Evolutionary conservation across 805 yeast species (phyloP).

Genomic region (Aciculoconidium aculeatum): DNA sequence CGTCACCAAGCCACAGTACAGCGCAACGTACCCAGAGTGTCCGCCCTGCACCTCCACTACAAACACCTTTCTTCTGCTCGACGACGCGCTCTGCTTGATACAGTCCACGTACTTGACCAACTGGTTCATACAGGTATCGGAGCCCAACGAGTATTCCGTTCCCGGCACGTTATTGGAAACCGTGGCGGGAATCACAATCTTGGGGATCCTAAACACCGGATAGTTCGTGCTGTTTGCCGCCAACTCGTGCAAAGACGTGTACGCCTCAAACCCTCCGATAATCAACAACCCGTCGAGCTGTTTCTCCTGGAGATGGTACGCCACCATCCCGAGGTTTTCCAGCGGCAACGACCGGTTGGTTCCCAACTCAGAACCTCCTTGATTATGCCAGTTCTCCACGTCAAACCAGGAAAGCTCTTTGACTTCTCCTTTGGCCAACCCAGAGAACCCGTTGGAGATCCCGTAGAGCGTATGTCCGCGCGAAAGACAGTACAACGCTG

Average conservation of each 20-base stretch:
- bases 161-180: conserved; percentile 80
- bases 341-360: conserved; percentile 69
- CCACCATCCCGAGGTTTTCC: conserved; percentile 65
- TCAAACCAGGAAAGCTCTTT: conserved; percentile 60
- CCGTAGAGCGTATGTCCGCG: conserved; percentile 70
- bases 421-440: conserved; percentile 59
- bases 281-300: conserved; percentile 64
- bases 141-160: conserved; percentile 70
- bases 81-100: conserved; percentile 74
- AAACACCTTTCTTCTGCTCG: conserved; percentile 72
- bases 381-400: conserved; percentile 65
- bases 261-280: conserved; percentile 81
- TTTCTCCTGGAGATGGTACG: conserved; percentile 65
- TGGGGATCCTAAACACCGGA: conserved; percentile 72
- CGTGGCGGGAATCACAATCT: conserved; percentile 75
- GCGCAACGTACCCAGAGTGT: conserved; percentile 73
- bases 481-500: conserved; percentile 69
- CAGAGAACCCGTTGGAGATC: conserved; percentile 69
- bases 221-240: conserved; percentile 53
- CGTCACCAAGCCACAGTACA: conserved; percentile 59
- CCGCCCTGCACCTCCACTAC: conserved; percentile 87
- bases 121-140: conserved; percentile 70
- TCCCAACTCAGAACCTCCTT: conserved; percentile 80
- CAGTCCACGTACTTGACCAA: conserved; percentile 70
- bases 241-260: conserved; percentile 63